phyloP scores from a whole-genome alignment of 495 filamentous ascomycete genomes.

The Paragyromitra xinjiangensis region DNA sequence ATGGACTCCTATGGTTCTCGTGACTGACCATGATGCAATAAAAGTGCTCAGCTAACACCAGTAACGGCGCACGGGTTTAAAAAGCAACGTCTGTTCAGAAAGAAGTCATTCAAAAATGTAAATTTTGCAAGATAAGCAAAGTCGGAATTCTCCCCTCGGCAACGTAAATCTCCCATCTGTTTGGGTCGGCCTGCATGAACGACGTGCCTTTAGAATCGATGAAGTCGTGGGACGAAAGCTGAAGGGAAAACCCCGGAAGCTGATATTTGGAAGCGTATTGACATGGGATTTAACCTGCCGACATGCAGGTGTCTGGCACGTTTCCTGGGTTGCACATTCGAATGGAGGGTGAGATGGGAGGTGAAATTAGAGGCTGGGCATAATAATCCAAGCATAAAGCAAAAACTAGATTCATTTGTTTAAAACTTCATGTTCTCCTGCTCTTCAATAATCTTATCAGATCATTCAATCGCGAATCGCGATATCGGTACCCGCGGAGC shows the following conservation, averaged over 20 bases:
- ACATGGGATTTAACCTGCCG: background rate
- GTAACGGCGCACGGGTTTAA: background rate
- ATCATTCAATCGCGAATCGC: too few relatives aligned
- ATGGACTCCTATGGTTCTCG: background rate
- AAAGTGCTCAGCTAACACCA: background rate
- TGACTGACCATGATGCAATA: background rate
- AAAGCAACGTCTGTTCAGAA: background rate
- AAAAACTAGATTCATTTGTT: background rate
- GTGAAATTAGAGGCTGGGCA: background rate
- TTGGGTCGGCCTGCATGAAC: background rate
- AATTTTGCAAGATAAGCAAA: background rate
- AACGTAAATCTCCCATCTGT: background rate
- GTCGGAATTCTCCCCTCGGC: background rate
- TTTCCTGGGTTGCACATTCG: background rate
- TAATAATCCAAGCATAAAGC: background rate
- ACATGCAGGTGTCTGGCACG: background rate
- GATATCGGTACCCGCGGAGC: too few relatives aligned
- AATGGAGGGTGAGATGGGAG: background rate
- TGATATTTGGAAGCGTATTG: background rate
- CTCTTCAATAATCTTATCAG: too few relatives aligned
- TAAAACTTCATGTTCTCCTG: background rate
- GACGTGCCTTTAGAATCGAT: constrained; percentile 8
- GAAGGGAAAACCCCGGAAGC: background rate
- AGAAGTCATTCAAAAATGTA: constrained; percentile 1
- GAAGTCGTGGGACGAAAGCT: background rate